Conservation (phyloP, 306 rosid species). For the Betula pendula region DNA sequence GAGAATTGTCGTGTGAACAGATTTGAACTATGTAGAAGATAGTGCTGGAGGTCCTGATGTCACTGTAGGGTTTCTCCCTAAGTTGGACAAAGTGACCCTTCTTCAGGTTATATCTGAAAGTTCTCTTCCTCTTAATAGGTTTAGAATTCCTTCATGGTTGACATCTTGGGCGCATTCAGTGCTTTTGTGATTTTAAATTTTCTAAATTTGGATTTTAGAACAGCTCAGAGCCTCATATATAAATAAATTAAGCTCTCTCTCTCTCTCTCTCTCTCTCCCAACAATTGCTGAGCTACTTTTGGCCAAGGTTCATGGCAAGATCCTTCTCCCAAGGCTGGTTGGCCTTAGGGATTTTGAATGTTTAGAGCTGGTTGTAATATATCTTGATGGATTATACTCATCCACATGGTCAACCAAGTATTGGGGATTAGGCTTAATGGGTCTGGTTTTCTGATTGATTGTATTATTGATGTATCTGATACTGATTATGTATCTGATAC, state of each 20-base stretch:
- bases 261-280: not conserved
- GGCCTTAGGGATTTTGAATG: not conserved
- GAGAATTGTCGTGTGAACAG: constrained; percentile 39
- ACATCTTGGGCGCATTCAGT: not conserved
- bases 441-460: not conserved
- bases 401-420: not conserved
- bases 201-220: not conserved
- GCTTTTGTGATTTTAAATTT: not conserved
- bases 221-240: not conserved
- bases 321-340: not conserved
- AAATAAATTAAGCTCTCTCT: not conserved
- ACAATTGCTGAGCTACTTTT: constrained; percentile 4
- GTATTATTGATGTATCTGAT: not conserved
- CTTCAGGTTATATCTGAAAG: constrained; percentile 58
- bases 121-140: not conserved
- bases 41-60: constrained; percentile 99
- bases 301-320: constrained; percentile 4
- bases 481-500: not conserved
- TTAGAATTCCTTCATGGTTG: constrained; percentile 3
- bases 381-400: not conserved
- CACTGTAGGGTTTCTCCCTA: constrained; percentile 77
- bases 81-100: constrained; percentile 83
- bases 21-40: constrained; percentile 89
- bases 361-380: not conserved
- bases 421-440: not conserved